Evolutionary conservation across 2,329 filamentous ascomycete genomes (phyloP).

Genomic region (Sphaerulina populicola): DNA sequence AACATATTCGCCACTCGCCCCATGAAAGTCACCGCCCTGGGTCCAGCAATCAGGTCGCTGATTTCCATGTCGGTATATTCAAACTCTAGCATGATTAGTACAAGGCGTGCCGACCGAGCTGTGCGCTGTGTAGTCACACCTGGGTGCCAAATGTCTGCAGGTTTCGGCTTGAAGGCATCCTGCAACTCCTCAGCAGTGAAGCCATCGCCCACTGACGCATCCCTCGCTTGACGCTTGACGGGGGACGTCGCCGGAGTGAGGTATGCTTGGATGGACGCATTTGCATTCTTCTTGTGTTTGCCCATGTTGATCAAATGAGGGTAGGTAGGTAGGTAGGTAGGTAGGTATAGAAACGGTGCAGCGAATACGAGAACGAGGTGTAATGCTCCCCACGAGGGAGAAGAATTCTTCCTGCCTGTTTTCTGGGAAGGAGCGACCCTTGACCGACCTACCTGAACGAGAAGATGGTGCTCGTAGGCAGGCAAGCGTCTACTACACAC

Average conservation of each 20-base stretch:
- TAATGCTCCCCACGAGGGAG: too few species aligned
- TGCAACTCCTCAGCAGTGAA: slow-evolving; percentile 45
- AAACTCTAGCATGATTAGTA: slow-evolving; percentile 23
- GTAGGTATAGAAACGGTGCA: neutral
- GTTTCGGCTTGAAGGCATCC: slow-evolving; percentile 21
- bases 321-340: too few species aligned
- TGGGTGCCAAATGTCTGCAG: slow-evolving; percentile 40
- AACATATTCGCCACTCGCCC: slow-evolving; percentile 52
- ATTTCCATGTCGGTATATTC: slow-evolving; percentile 43
- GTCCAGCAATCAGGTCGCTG: slow-evolving; percentile 43
- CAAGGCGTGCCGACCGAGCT: neutral
- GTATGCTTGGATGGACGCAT: slow-evolving; percentile 40
- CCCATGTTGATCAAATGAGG: neutral
- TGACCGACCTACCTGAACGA: too few species aligned
- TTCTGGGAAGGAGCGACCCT: too few species aligned
- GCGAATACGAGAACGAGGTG: too few species aligned
- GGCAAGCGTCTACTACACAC: too few species aligned
- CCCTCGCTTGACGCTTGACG: slow-evolving; percentile 12
- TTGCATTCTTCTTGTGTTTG: slow-evolving; percentile 11
- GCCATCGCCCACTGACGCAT: slow-evolving; percentile 39
- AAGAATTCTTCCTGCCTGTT: too few species aligned
- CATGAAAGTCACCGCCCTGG: slow-evolving; percentile 44
- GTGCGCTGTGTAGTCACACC: neutral
- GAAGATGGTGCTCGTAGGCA: too few species aligned
- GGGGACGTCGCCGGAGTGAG: slow-evolving; percentile 28